Base-by-base conservation (phyloP, 2,329 filamentous ascomycete genomes). In the Aspergillus ochraceoroseus region DNA sequence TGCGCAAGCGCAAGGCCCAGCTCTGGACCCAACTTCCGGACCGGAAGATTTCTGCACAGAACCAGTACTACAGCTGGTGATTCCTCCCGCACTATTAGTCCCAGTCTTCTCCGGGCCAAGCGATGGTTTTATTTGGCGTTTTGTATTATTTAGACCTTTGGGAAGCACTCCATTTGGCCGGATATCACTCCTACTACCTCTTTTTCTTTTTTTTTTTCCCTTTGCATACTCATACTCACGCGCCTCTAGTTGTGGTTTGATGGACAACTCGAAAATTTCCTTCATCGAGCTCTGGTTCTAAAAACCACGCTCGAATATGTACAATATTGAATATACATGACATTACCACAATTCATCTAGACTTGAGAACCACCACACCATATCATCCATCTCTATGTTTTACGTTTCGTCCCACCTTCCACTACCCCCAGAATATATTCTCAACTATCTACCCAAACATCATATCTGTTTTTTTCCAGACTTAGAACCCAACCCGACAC, bases 11-110 rank as follows among this genome's bases (percentile, higher is more conserved):
- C 39, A 81, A 81, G 58, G 77, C 81, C 46, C 85, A 86, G 49
- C 80, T 90, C 11, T 95, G 90, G 90, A 77, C 85, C 8, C 87
- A 89, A 55, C 70, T 96, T 38, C 90, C 90, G 5, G 87, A 95
- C 64, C 80, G 89, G 47, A 85, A 84, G 5, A 75, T 98, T 40
- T 82, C 83, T 47, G 82, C 82, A 23, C 89, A 95, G 71, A 78
- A 85, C 54, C 90, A 87, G 60, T 94, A 92, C 65, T 94, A 94
- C 67, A 80, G 85, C 46, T 98, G 90, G 90, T 96, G 82, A 61
- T 51, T 38, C 19, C 27, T 32, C 32, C 35, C 17, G 44, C 38
- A 45, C 20, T 38, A 34, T 43, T 41, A 23, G 30, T 38, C 26
- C 37, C 25, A 29, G 32, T 27, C 15, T 18, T 31, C 15, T 11